Evolutionary conservation across 2,329 filamentous ascomycete species (phyloP).

Genomic region (Leptosphaerulina australis): DNA sequence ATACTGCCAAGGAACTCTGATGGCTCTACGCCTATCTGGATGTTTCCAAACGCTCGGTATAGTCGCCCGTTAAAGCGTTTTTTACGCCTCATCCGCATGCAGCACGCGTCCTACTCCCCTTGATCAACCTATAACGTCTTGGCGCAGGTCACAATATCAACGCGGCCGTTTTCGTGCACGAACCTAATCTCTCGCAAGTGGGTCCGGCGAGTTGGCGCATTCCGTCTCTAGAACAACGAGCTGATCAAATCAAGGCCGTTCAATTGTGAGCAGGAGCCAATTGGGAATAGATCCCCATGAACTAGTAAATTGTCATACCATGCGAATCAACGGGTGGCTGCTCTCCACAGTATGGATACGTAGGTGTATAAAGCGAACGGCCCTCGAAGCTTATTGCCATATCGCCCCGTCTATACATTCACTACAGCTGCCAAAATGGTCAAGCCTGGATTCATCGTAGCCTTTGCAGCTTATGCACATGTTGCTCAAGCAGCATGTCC

Average conservation of each 20-base stretch:
- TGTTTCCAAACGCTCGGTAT: conserved; percentile 3
- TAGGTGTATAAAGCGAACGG: conserved; percentile 21
- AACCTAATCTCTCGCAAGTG: conserved; percentile 18
- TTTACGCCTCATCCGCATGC: conserved; percentile 10
- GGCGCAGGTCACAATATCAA: conserved; percentile 20
- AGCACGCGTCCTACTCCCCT: conserved; percentile 12
- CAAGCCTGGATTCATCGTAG: conserved; percentile 28
- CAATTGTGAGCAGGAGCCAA: conserved; percentile 8
- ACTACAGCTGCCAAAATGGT: conserved; percentile 32
- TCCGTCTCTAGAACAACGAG: conserved; percentile 9
- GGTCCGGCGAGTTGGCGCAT: conserved; percentile 13
- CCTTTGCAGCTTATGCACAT: conserved; percentile 32
- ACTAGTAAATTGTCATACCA: conserved; percentile 3
- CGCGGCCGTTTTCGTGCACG: conserved; percentile 10
- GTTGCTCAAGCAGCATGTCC: conserved; percentile 41
- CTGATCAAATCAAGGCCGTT: conserved; percentile 12
- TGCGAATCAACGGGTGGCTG: not conserved
- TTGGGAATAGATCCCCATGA: conserved; percentile 2
- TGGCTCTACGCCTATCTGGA: not conserved
- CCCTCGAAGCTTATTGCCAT: conserved; percentile 1
- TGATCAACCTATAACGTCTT: conserved; percentile 18
- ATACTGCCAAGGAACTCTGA: conserved; percentile 4
- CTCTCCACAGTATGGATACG: not conserved
- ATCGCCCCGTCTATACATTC: not conserved
- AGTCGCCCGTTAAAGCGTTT: not conserved